A percentile compares a stretch with the other conserved stretches of the same genome.
Conservation (phyloP, 148 eudicot species). For the Rhododendron williamsianum region DNA sequence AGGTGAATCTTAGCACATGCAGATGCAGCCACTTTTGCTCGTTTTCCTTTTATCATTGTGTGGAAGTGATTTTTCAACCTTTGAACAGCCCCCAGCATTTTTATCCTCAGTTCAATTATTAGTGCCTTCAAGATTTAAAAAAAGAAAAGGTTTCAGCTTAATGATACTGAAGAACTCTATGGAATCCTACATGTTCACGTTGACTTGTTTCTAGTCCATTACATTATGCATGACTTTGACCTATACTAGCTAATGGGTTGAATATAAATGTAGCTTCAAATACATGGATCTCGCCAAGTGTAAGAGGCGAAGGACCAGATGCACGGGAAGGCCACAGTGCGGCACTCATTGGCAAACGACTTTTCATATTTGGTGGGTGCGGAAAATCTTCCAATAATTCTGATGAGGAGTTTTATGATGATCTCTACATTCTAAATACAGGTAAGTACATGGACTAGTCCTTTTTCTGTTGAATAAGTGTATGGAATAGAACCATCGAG, state of each 20-base stretch:
- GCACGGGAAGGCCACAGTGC: conserved; percentile 98
- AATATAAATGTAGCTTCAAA: conserved; percentile 46
- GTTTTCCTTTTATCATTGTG: neutral
- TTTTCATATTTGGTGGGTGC: conserved; percentile 94
- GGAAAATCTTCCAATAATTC: conserved; percentile 53
- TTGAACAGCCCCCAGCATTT: neutral
- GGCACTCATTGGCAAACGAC: conserved; percentile 67
- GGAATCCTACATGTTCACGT: neutral
- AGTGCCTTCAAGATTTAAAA: neutral
- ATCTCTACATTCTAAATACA: conserved; percentile 76
- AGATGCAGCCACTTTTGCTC: neutral
- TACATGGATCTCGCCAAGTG: conserved; percentile 72
- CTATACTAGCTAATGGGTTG: neutral
- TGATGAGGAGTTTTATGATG: conserved; percentile 63
- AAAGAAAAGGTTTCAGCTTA: neutral
- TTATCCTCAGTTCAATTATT: neutral
- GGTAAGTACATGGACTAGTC: conserved; percentile 25
- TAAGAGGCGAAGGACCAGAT: conserved; percentile 74
- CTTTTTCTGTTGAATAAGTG: neutral
- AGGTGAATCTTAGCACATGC: neutral
- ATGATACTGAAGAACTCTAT: neutral
- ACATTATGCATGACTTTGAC: neutral
- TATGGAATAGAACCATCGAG: neutral
- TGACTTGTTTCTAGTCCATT: neutral
- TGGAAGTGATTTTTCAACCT: neutral